Evolutionary conservation across 805 yeast species (phyloP), one percentile per base, ranked within the genome.

Genomic region (Scheffersomyces coipomensis): DNA sequence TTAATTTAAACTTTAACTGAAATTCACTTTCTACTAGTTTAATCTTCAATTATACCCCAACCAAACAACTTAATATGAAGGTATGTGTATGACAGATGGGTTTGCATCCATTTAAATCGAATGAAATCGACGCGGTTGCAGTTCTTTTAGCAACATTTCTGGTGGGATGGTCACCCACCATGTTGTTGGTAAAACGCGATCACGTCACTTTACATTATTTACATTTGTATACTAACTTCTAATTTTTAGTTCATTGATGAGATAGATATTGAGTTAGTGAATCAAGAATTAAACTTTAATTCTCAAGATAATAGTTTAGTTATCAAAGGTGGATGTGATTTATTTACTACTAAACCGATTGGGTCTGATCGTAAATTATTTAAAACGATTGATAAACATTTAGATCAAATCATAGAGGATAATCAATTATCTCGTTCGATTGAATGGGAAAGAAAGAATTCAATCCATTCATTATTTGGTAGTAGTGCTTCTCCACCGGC

Each of bases 271-370:
- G 97, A 89, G 60, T 75, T 85, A 50, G 85, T 93, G 27, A 89
- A 89, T 56, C 95, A 89, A 55, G 85, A 88, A 39, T 77, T 93
- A 40, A 81, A 82, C 48, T 88, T 88, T 52, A 69, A 66, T 35
- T 61, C 73, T 12, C 70, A 59, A 19, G 74, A 69, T 45, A 63
- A 67, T 45, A 68, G 65, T 40, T 56, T 68, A 19, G 64, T 68
- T 34, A 80, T 93, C 29, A 77, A 78, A 40, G 98, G 97, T 10
- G 89, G 95, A 19, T 83, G 96, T 58, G 99, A 93, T 56, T 74
- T 93, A 35, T 93, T 88, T 56, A 87, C 98, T 1, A 93, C 99
- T 2, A 93, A 91, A 55, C 89, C 97, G 1, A 88, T 90, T 18
- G 88, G 93, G 1, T 76, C 91, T 1, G 99, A 93, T 62, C 76